A percentile compares a stretch with the other conserved stretches of the same genome.
phyloP scores from a whole-genome alignment of 1,139 yeast genomes.

The Candida freyschussii region DNA sequence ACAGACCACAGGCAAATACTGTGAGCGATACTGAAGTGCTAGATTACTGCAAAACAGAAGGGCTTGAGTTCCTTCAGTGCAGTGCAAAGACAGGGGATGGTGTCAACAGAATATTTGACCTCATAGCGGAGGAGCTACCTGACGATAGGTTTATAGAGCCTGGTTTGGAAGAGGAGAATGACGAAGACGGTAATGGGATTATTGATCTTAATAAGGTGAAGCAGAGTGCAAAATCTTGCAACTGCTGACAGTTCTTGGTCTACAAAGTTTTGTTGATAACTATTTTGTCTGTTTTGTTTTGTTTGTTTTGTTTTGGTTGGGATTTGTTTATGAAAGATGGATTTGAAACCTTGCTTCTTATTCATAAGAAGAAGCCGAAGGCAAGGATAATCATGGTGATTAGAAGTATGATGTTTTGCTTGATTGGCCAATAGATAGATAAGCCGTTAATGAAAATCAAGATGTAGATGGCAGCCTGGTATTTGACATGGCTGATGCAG shows the following conservation, averaged over 20 bases:
- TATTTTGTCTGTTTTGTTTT: too few species aligned
- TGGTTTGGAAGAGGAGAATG: conserved; percentile 5
- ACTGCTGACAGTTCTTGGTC: conserved; percentile 3
- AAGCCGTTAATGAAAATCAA: conserved; percentile 3
- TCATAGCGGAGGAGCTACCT: conserved; percentile 24
- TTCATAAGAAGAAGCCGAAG: too few species aligned
- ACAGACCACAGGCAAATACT: conserved; percentile 20
- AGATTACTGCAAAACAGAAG: conserved; percentile 7
- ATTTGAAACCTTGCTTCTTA: too few species aligned
- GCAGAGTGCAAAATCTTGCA: conserved; percentile 4
- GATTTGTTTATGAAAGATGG: too few species aligned
- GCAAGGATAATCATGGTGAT: not conserved
- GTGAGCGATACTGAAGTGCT: conserved; percentile 23
- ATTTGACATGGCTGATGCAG: not conserved
- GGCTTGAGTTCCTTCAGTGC: conserved; percentile 60
- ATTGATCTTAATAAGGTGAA: conserved; percentile 12
- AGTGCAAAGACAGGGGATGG: conserved; percentile 81
- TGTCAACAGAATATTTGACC: conserved; percentile 57
- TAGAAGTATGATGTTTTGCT: not conserved
- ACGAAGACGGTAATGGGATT: conserved; percentile 1
- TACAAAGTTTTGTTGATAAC: not conserved
- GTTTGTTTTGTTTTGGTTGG: too few species aligned
- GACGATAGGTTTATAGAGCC: conserved; percentile 14
- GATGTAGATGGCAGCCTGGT: conserved; percentile 1
- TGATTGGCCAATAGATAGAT: not conserved